A percentile compares a stretch with the other conserved stretches of the same genome.
phyloP scores from a whole-genome alignment of 208 protist species.

The Herpetomonas samuelpessoai region DNA sequence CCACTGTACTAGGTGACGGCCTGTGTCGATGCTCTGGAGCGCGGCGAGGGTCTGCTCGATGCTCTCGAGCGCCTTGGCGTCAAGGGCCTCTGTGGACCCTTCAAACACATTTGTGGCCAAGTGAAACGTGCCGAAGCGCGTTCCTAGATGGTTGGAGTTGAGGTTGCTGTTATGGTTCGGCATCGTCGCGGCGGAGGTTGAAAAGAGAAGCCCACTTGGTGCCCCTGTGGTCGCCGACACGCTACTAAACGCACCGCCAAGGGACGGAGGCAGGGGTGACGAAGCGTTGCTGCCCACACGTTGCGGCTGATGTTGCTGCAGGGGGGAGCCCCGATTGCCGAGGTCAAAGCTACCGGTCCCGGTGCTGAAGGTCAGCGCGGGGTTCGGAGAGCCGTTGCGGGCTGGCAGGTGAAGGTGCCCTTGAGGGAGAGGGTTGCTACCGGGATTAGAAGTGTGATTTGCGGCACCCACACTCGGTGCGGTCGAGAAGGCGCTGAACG shows the following conservation, averaged over 20 bases:
- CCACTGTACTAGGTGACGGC: constrained; percentile 31
- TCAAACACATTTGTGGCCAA: constrained; percentile 18
- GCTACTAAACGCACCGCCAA: too few species aligned
- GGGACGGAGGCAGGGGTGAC: too few species aligned
- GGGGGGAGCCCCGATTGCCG: neutral
- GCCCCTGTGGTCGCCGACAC: too few species aligned
- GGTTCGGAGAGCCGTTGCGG: neutral
- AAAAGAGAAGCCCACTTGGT: constrained; percentile 7
- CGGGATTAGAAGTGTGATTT: neutral
- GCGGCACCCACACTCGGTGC: neutral
- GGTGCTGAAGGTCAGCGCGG: neutral
- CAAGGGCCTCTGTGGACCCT: constrained; percentile 6
- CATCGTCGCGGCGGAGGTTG: constrained; percentile 3
- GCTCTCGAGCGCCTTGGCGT: constrained; percentile 26
- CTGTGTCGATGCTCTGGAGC: constrained; percentile 27
- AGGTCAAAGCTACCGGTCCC: neutral
- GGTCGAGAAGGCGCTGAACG: constrained; percentile 16
- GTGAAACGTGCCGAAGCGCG: constrained; percentile 11
- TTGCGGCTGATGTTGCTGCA: neutral
- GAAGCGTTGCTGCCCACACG: neutral
- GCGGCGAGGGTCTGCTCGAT: constrained; percentile 20
- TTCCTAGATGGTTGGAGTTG: neutral
- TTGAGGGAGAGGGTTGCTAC: neutral
- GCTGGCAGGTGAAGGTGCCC: neutral
- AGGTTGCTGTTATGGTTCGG: neutral